phyloP scores from a whole-genome alignment of 305 asterid species.

The Fraxinus angustifolia region DNA sequence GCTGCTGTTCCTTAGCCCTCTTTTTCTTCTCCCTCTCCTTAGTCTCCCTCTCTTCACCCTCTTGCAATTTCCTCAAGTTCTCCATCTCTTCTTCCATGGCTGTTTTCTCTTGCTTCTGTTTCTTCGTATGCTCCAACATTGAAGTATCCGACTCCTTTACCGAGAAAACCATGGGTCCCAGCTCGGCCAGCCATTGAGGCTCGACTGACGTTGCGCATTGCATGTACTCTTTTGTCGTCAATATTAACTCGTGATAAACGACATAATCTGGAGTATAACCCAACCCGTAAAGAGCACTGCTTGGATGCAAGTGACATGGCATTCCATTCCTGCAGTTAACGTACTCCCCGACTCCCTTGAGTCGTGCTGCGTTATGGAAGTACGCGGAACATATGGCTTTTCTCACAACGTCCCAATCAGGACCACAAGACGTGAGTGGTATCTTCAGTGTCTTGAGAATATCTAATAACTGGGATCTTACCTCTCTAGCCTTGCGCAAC shows the following conservation, averaged over 20 bases:
- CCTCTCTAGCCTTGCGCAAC: slow-evolving; percentile 83
- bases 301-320: slow-evolving; percentile 97
- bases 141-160: slow-evolving; percentile 89
- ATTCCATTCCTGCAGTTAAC: slow-evolving; percentile 89
- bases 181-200: slow-evolving; percentile 91
- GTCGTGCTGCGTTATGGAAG: slow-evolving; percentile 83
- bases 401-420: slow-evolving; percentile 87
- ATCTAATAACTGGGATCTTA: slow-evolving; percentile 81
- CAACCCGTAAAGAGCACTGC: slow-evolving; percentile 84
- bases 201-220: slow-evolving; percentile 89
- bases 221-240: slow-evolving; percentile 91
- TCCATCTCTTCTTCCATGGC: slow-evolving; percentile 98
- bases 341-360: slow-evolving; percentile 84
- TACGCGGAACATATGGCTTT: slow-evolving; percentile 91
- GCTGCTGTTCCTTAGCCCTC: slow-evolving; percentile 67
- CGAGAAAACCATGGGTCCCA: slow-evolving; percentile 97
- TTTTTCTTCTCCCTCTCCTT: slow-evolving; percentile 63
- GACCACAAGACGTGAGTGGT: slow-evolving; percentile 78
- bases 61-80: slow-evolving; percentile 59
- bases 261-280: slow-evolving; percentile 94
- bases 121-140: slow-evolving; percentile 79
- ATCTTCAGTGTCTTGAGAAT: slow-evolving; percentile 72
- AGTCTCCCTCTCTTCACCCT: slow-evolving; percentile 40
- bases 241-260: slow-evolving; percentile 81
- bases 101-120: slow-evolving; percentile 83